Evolutionary conservation across 2,329 filamentous ascomycete species (phyloP), one percentile per base, ranked within the genome.

Genomic region (Parafenestella ontariensis): DNA sequence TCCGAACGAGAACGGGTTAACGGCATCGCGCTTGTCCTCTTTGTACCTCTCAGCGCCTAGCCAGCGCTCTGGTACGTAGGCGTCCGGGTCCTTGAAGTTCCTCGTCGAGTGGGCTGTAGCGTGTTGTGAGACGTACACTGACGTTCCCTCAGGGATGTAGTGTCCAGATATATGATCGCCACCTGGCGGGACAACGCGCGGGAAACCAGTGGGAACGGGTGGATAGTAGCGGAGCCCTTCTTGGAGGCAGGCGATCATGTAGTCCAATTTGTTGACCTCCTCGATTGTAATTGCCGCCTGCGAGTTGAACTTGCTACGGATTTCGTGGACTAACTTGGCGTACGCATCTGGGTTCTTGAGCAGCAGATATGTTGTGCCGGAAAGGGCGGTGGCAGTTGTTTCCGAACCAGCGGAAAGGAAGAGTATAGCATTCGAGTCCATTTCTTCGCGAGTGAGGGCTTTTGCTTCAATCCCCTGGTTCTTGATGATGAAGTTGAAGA

Each of bases 311-410:
- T 40, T 53, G 17, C 48, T 53, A 7, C 71, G 64, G 24, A 74
- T 63, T 29, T 72, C 67, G 13, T 52, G 37, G 0, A 57, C 58
- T 0, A 73, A 42, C 24, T 67, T 71, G 0, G 46, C 43, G 46
- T 69, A 68, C 0, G 47, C 46, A 0, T 42, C 36, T 0, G 54
- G 49, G 34, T 73, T 51, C 17, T 41, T 54, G 20, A 79, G 62
- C 0, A 84, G 66, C 0, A 78, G 68, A 47, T 75, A 82, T 0
- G 78, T 79, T 0, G 71, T 64, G 1, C 79, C 80, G 0, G 72
- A 65, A 2, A 83, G 64, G 2, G 76, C 63, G 0, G 79, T 79
- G 0, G 80, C 79, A 0, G 79, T 82, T 0, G 81, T 82, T 49
- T 82, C 79, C 4, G 72, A 76, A 0, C 80, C 81, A 0, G 77